A percentile compares a stretch with the other conserved stretches of the same genome.
Conservation (phyloP, 257 asterid genomes). For the Solanum paucissectum region DNA sequence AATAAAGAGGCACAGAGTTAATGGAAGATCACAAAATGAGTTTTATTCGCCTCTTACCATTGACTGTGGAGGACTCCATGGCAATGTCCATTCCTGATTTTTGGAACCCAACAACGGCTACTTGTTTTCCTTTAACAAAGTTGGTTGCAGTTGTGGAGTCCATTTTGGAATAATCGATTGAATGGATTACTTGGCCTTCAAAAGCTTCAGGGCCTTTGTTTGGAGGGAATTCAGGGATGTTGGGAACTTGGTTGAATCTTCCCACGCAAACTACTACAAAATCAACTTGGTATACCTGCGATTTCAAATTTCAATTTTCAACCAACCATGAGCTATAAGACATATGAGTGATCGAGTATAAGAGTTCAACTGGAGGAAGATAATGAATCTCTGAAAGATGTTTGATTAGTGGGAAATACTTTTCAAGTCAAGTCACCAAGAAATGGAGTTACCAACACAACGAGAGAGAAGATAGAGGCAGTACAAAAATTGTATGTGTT, state of each 20-base stretch:
- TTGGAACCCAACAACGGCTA: constrained; percentile 24
- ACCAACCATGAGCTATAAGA: neutral
- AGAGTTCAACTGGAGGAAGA: neutral
- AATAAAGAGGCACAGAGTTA: neutral
- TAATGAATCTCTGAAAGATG: neutral
- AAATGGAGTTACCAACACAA: neutral
- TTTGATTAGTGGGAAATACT: neutral
- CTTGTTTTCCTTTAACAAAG: neutral
- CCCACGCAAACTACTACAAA: constrained; percentile 35
- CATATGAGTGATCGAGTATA: neutral
- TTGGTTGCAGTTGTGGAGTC: neutral
- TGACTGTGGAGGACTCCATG: constrained; percentile 22
- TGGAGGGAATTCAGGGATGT: constrained; percentile 18
- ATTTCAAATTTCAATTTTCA: neutral
- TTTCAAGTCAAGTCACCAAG: neutral
- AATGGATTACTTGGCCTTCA: constrained; percentile 15
- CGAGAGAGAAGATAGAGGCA: neutral
- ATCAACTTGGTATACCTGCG: neutral
- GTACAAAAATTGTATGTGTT: no score
- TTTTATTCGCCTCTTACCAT: neutral
- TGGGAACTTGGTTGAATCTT: constrained; percentile 25
- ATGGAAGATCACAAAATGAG: neutral
- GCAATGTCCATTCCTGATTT: constrained; percentile 45
- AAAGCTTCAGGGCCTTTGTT: constrained; percentile 29
- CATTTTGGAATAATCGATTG: constrained; percentile 17